phyloP scores from a whole-genome alignment of 257 asterid genomes.

The Solanum medicagineum region DNA sequence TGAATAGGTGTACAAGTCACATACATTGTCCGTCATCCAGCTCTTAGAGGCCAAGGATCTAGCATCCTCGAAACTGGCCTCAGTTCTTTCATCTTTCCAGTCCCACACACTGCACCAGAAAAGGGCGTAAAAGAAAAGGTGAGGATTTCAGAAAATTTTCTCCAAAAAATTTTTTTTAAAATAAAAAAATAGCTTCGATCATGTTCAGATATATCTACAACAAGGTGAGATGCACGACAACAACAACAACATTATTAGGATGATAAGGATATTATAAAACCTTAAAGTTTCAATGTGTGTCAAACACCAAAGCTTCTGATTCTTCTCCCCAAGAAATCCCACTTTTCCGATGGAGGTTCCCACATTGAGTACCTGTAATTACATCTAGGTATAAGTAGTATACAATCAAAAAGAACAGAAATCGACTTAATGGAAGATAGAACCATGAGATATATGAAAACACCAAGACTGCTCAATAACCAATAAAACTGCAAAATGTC shows the following conservation, averaged over 20 bases:
- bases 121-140: not conserved
- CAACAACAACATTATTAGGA: not conserved
- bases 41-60: conserved; percentile 70
- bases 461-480: not conserved
- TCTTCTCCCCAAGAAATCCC: conserved; percentile 61
- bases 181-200: not conserved
- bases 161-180: not conserved
- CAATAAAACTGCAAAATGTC: not conserved
- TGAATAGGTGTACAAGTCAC: not conserved
- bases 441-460: not conserved
- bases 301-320: conserved; percentile 77
- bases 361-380: conserved; percentile 60
- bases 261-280: conserved; percentile 13
- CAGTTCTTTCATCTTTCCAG: conserved; percentile 49
- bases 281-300: conserved; percentile 88
- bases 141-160: not conserved
- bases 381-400: not conserved
- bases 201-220: not conserved
- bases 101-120: conserved; percentile 66
- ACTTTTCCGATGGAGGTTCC: conserved; percentile 88
- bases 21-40: conserved; percentile 59
- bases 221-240: not conserved
- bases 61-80: conserved; percentile 64
- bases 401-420: not conserved
- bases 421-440: not conserved